Base-by-base conservation (phyloP, 208 protist genomes). In the Phytomonas sp. region DNA sequence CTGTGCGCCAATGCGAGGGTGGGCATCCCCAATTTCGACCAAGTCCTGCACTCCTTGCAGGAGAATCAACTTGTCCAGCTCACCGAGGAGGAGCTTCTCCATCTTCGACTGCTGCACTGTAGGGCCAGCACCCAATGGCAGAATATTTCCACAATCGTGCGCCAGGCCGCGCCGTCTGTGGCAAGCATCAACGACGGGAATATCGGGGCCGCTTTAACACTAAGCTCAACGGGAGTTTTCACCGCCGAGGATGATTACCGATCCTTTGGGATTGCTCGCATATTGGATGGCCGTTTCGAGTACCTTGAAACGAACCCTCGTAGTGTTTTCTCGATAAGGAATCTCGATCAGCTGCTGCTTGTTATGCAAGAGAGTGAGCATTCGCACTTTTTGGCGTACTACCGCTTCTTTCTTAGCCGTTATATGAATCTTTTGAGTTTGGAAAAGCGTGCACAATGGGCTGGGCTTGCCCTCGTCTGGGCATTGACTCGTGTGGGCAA, bases 361-460 rank as follows among this genome's bases (percentile, higher is more conserved):
- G 66, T 90, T 19, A 71, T 94, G 34, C 87, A 94, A 61, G 89
- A 92, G 69, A 70, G 71, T 36, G 86, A 91, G 69, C 79, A 92
- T 67, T 40, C 78, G 2, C 49, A 45, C 12, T 92, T 91, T 68
- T 80, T 91, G 73, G 62, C 74, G 6, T 90, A 89, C 71, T 94
- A 92, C 74, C 81, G 65, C 33, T 66, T 73, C 33, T 81, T 88
- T 32, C 73, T 84, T 33, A 10, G 34, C 37, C 70, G 31, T 60
- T 76, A 76, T 49, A 76, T 64, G 61, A 59, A 64, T 26, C 72
- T 69, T 36, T 61, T 78, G 32, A 69, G 56, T 0, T 45, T 73
- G 26, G 63, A 74, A 37, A 81, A 86, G 34, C 79, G 79, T 0
- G 77, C 67, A 19, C 72, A 75, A 42, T 89, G 84, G 76, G 75